A percentile compares a stretch with the other conserved stretches of the same genome.
phyloP scores from a whole-genome alignment of 768 basidiomycete genomes.

The Pisolithus microcarpus region DNA sequence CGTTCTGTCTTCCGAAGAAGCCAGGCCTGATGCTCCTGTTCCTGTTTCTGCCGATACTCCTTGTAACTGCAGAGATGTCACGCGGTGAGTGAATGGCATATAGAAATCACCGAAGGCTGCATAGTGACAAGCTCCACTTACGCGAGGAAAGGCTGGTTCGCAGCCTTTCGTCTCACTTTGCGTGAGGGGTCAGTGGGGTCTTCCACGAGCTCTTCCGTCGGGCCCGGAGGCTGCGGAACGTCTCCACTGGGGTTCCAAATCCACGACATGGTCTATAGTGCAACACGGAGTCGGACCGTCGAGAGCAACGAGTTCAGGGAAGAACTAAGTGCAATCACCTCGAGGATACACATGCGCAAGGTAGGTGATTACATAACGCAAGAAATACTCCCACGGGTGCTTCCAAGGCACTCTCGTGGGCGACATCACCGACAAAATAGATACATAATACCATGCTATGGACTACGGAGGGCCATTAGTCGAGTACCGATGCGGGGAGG shows the following conservation, averaged over 20 bases:
- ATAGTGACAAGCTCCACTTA: conserved; percentile 33
- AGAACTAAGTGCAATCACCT: background rate
- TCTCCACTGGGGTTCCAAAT: conserved; percentile 40
- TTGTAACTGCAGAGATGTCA: conserved; percentile 44
- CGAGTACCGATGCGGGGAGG: conserved; percentile 25
- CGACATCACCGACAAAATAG: conserved; percentile 2
- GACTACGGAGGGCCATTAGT: conserved; percentile 17
- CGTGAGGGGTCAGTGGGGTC: conserved; percentile 62
- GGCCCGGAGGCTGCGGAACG: conserved; percentile 30
- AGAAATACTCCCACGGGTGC: background rate
- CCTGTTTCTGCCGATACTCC: conserved; percentile 57
- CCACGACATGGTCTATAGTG: conserved; percentile 51
- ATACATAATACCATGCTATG: conserved; percentile 15
- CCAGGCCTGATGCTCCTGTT: conserved; percentile 57
- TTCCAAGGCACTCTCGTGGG: background rate
- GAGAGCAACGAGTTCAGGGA: background rate
- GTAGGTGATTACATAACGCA: background rate
- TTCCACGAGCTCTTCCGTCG: conserved; percentile 43
- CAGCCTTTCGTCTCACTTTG: conserved; percentile 72
- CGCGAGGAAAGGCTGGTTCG: conserved; percentile 82
- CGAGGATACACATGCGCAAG: background rate
- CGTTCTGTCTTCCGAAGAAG: conserved; percentile 63
- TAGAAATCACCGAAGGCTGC: background rate
- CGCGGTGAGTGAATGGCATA: background rate
- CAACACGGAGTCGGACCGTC: background rate